Conservation (phyloP, 176 grass and related monocot species). For the Alloteropsis semialata region DNA sequence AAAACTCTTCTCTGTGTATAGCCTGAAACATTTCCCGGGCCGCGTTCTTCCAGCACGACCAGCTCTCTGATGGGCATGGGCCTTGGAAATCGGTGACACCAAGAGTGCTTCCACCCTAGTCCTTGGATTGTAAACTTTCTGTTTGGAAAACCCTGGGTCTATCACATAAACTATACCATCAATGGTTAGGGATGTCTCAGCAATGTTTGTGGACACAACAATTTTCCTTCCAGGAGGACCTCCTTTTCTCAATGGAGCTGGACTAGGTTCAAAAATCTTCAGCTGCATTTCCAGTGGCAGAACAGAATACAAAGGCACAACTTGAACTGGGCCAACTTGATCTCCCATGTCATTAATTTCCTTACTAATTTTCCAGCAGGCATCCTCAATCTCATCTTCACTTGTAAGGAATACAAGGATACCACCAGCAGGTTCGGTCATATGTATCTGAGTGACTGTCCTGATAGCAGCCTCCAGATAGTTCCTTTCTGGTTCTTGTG, state of each 20-base stretch:
- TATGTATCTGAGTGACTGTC: conserved; percentile 88
- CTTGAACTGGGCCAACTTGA: conserved; percentile 87
- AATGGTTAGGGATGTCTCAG: conserved; percentile 92
- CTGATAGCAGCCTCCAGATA: conserved; percentile 91
- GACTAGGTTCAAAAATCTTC: conserved; percentile 89
- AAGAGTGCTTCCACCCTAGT: conserved; percentile 83
- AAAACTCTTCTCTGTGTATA: conserved; percentile 94
- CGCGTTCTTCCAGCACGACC: conserved; percentile 95
- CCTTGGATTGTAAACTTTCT: conserved; percentile 89
- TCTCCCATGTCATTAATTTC: conserved; percentile 83
- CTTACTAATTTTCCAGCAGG: conserved; percentile 82
- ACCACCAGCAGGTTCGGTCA: conserved; percentile 74
- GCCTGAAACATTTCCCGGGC: conserved; percentile 90
- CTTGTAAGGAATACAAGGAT: conserved; percentile 95
- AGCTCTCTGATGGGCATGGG: conserved; percentile 86
- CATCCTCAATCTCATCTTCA: conserved; percentile 97
- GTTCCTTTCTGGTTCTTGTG: conserved; percentile 89
- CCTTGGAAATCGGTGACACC: conserved; percentile 95
- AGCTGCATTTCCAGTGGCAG: conserved; percentile 80
- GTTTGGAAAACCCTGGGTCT: conserved; percentile 92
- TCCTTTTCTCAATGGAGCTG: conserved; percentile 57
- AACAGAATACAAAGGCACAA: conserved; percentile 82
- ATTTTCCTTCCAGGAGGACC: conserved; percentile 92
- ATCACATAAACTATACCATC: conserved; percentile 97
- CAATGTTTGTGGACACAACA: conserved; percentile 92